Percentiles rank a stretch among this genome's conserved stretches.
phyloP scores from a whole-genome alignment of 2,329 filamentous ascomycete genomes.

The Fusarium nygamai region DNA sequence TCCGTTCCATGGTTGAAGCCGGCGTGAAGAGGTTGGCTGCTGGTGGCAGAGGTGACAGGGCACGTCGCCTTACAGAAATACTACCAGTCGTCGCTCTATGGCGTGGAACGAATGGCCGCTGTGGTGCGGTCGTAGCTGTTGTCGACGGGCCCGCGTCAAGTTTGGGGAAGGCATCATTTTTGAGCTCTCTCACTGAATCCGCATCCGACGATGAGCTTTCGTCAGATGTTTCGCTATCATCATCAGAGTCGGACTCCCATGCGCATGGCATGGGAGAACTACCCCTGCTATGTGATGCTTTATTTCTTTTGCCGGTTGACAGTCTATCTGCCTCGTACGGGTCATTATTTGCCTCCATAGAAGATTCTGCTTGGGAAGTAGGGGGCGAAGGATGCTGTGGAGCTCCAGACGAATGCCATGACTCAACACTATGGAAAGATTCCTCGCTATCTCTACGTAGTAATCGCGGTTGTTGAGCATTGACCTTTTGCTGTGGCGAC shows the following conservation, averaged over 20 bases:
- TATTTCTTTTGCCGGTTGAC: slow-evolving; percentile 3
- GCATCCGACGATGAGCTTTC: slow-evolving; percentile 42
- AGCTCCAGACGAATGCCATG: slow-evolving; percentile 58
- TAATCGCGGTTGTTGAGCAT: slow-evolving; percentile 10
- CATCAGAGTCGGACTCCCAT: slow-evolving; percentile 40
- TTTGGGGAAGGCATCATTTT: background rate
- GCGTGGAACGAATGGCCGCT: slow-evolving; percentile 26
- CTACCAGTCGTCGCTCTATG: slow-evolving; percentile 42
- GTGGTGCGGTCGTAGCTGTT: background rate
- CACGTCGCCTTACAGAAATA: slow-evolving; percentile 51
- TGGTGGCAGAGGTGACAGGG: slow-evolving; percentile 74
- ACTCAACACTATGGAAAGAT: slow-evolving; percentile 65
- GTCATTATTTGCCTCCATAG: slow-evolving; percentile 39
- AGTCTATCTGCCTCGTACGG: slow-evolving; percentile 1
- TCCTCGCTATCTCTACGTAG: slow-evolving; percentile 49
- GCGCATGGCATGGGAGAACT: slow-evolving; percentile 26
- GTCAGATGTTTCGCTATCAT: slow-evolving; percentile 39
- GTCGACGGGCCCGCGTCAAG: background rate
- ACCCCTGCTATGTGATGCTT: slow-evolving; percentile 1
- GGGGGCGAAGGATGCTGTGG: slow-evolving; percentile 57
- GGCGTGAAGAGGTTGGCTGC: slow-evolving; percentile 69
- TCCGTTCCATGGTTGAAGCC: slow-evolving; percentile 54
- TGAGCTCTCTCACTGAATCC: slow-evolving; percentile 1
- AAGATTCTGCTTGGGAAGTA: slow-evolving; percentile 52
- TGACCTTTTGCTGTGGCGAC: background rate